Percentiles rank a stretch among this genome's conserved stretches.
Conservation (phyloP, 2,329 filamentous ascomycete species). For the Botrytis aclada region DNA sequence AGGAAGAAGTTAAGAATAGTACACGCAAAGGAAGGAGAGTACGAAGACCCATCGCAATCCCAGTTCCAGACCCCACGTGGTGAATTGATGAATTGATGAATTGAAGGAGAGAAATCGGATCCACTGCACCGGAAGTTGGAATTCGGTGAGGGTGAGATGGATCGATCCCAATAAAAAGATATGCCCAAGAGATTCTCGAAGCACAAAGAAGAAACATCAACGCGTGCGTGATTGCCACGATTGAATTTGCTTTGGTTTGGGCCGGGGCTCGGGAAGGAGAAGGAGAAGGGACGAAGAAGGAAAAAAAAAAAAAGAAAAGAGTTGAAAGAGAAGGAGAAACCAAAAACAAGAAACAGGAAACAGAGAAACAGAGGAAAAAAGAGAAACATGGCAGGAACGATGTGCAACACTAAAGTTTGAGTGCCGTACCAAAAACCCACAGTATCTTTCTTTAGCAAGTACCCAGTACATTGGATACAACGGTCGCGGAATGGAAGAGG, state of each 20-base stretch:
- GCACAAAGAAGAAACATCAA: not conserved
- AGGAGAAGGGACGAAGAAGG: not conserved
- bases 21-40: not conserved
- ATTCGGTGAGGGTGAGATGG: not conserved
- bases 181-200: not conserved
- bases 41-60: not conserved
- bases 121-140: not conserved
- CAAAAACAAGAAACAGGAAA: not conserved
- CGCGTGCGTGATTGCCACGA: not conserved
- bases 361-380: not conserved
- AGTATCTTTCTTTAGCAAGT: not conserved
- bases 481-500: not conserved
- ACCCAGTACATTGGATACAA: not conserved
- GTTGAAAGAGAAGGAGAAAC: not conserved
- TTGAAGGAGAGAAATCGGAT: not conserved
- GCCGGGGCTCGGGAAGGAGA: not conserved
- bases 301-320: not conserved
- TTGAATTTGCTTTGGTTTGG: not conserved
- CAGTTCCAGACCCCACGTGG: not conserved
- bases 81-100: too few species aligned
- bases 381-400: not conserved
- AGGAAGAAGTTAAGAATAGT: constrained; percentile 1
- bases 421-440: not conserved
- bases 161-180: not conserved
- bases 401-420: not conserved